Conservation (phyloP, 495 filamentous ascomycete genomes). For the Pseudotulostoma volvatum region DNA sequence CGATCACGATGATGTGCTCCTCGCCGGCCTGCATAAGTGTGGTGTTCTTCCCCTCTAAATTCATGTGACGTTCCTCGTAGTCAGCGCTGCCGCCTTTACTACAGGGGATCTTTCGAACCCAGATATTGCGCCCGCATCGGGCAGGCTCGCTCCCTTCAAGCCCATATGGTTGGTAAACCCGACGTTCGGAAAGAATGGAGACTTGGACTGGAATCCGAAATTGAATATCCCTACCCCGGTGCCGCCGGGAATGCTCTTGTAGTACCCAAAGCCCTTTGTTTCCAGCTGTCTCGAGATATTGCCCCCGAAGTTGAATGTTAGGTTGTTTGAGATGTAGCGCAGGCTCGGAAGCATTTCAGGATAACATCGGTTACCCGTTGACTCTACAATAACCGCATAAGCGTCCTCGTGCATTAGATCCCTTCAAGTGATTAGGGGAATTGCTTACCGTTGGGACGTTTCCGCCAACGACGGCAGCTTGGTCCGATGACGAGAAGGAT, state of each 20-base stretch:
- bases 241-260: conserved; percentile 86
- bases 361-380: conserved; percentile 90
- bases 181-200: conserved; percentile 60
- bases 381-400: not conserved
- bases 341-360: conserved; percentile 66
- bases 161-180: conserved; percentile 69
- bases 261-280: conserved; percentile 67
- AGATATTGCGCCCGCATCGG: conserved; percentile 56
- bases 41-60: conserved; percentile 72
- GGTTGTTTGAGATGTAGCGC: conserved; percentile 81
- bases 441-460: conserved; percentile 52
- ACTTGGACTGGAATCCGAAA: conserved; percentile 67
- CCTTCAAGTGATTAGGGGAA: not conserved
- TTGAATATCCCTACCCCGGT: conserved; percentile 89
- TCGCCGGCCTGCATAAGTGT: conserved; percentile 65
- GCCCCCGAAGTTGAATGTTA: conserved; percentile 26
- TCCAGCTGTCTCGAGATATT: conserved; percentile 12
- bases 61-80: conserved; percentile 47
- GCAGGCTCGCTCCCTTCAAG: conserved; percentile 62
- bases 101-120: conserved; percentile 39
- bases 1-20: conserved; percentile 53
- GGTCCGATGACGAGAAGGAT: conserved; percentile 66
- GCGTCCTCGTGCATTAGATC: not conserved
- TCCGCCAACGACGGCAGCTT: conserved; percentile 74
- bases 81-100: conserved; percentile 7